Conservation (phyloP, 2,329 filamentous ascomycete genomes). For the Pleurostoma richardsiae region DNA sequence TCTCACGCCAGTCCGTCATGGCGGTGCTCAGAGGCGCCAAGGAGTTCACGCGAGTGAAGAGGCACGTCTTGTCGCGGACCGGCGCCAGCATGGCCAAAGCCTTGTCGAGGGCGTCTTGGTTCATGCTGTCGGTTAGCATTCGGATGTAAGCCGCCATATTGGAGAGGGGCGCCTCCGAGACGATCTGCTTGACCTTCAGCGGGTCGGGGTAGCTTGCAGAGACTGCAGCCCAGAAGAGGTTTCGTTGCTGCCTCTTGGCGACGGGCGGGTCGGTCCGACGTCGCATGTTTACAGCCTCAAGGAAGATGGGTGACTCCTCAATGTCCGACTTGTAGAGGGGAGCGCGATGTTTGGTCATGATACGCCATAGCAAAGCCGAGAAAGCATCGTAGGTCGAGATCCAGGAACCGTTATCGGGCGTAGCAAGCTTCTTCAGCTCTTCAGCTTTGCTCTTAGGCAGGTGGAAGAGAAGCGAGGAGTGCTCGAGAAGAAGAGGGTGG, state of each 20-base stretch:
- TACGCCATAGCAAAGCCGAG: conserved; percentile 34
- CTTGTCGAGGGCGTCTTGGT: conserved; percentile 20
- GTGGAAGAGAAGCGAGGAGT: conserved; percentile 30
- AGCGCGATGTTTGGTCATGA: conserved; percentile 24
- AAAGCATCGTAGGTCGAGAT: conserved; percentile 40
- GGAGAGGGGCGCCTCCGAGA: conserved; percentile 25
- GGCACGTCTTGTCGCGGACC: conserved; percentile 24
- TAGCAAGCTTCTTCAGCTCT: conserved; percentile 28
- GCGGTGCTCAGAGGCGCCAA: conserved; percentile 28
- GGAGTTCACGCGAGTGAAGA: conserved; percentile 26
- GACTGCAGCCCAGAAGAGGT: conserved; percentile 12
- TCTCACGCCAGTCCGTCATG: conserved; percentile 26
- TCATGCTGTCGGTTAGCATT: conserved; percentile 23
- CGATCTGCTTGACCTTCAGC: conserved; percentile 14
- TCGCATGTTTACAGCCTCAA: conserved; percentile 32
- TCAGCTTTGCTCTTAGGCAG: conserved; percentile 35
- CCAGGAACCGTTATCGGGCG: conserved; percentile 26
- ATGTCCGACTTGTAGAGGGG: conserved; percentile 23
- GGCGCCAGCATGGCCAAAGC: conserved; percentile 21
- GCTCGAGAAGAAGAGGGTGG: conserved; percentile 16
- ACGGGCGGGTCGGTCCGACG: conserved; percentile 24
- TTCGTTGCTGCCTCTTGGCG: conserved; percentile 25
- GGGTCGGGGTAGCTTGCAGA: neutral
- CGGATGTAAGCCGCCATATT: conserved; percentile 27
- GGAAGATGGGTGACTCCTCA: conserved; percentile 20